Base-by-base conservation (phyloP, 2,329 filamentous ascomycete species). In the Curvularia hawaiiensis region DNA sequence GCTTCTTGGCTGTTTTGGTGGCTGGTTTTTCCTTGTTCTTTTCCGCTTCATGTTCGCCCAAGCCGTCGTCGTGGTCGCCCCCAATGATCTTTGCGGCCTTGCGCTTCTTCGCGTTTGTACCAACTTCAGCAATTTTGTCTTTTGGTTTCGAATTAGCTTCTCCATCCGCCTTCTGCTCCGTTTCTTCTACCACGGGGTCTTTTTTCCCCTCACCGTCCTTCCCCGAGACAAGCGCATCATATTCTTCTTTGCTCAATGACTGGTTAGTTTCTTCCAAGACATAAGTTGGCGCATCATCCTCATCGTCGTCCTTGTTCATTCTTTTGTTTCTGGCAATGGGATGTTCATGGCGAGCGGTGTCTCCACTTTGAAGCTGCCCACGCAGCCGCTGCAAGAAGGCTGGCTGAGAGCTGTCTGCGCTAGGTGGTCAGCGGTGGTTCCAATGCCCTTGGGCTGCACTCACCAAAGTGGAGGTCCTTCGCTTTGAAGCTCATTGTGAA, bases 211-310 rank as follows among this genome's bases (percentile, higher is more conserved):
- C 58, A 0, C 54, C 18, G n/a, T 72, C 66, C 49, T 75, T 71
- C 1, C 67, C 68, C 10, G 71, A 63, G 14, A 77, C 68, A 45
- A 83, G 68, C 16, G 77, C 78, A 33, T 82, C 79, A 54, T 82
- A 80, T 46, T 84, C 80, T n/a, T 77, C 78, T 67, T 78, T 83
- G 60, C 66, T 85, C 64, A 77, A 75, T 46, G 88, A 83, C 30
- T 88, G 83, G 53, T 91, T 89, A 49, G 86, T 89, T 4, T 84
- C 81, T 71, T 92, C 90, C 64, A 94, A 85, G 4, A 95, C 85
- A 50, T 91, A 86, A 0, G 91, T 82, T 0, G 91, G 91, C 49
- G 83, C 88, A 73, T 94, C 90, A 65, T 94, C 90, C 12, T 89
- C 89, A 59, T 92, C 88, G 56, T 92, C 88, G 64, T 88, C 58